Evolutionary conservation across 768 basidiomycete species (phyloP).

Genomic region (Plicaturopsis crispa): DNA sequence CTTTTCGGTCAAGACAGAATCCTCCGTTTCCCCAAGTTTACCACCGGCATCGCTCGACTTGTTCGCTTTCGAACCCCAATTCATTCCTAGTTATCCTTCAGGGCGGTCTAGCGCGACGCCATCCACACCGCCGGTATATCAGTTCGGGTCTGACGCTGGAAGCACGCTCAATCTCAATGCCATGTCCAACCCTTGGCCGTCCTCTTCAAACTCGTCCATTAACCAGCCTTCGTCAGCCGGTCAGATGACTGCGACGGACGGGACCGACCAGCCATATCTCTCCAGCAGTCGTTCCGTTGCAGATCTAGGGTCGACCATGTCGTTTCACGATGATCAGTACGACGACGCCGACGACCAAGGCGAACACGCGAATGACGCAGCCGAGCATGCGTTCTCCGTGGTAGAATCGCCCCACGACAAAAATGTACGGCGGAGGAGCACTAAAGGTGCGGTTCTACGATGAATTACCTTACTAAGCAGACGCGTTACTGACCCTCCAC

Average conservation of each 20-base stretch:
- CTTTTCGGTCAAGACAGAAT: slow-evolving; percentile 36
- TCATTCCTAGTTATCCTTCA: slow-evolving; percentile 24
- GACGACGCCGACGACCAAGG: slow-evolving; percentile 51
- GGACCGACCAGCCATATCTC: slow-evolving; percentile 7
- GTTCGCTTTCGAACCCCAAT: slow-evolving; percentile 29
- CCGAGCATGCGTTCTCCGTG: slow-evolving; percentile 15
- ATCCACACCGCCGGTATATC: slow-evolving; percentile 7
- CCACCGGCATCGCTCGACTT: slow-evolving; percentile 22
- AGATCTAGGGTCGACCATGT: slow-evolving; percentile 21
- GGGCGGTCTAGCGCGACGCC: slow-evolving; percentile 25
- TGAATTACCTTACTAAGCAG: slow-evolving; percentile 1
- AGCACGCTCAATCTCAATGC: neutral
- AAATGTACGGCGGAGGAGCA: slow-evolving; percentile 62
- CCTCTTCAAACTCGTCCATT: slow-evolving; percentile 3
- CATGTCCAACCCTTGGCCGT: neutral
- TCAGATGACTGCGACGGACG: slow-evolving; percentile 13
- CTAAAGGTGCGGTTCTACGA: slow-evolving; percentile 47
- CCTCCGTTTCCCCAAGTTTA: slow-evolving; percentile 35
- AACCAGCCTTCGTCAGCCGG: slow-evolving; percentile 27
- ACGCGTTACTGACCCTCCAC: slow-evolving; percentile 5
- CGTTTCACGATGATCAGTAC: slow-evolving; percentile 57
- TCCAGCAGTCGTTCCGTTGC: neutral
- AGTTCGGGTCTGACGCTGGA: neutral
- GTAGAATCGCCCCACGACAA: slow-evolving; percentile 30
- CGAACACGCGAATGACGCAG: slow-evolving; percentile 29